Conservation (phyloP, 106 monocot species). For the Phalaenopsis equestris region DNA sequence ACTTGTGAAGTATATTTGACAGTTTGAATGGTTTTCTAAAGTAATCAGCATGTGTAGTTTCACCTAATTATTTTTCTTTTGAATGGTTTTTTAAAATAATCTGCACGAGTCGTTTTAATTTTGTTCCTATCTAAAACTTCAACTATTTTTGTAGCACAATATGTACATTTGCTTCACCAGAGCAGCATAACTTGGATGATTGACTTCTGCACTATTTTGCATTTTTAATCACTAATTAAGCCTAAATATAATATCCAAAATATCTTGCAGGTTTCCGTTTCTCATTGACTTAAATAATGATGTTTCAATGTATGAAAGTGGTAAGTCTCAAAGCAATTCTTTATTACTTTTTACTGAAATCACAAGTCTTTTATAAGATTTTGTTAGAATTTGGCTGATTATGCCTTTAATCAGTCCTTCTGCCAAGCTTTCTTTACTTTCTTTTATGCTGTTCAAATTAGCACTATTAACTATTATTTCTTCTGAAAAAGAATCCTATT, state of each 20-base stretch:
- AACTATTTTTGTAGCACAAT: background rate
- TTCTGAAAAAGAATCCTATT: background rate
- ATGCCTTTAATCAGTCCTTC: background rate
- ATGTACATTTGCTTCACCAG: background rate
- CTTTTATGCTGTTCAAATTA: background rate
- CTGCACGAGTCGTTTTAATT: background rate
- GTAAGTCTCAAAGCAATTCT: constrained; percentile 25
- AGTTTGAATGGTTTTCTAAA: background rate
- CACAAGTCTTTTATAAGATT: background rate
- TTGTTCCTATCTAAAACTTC: background rate
- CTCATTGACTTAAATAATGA: constrained; percentile 69
- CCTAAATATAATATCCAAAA: background rate
- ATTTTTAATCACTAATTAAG: background rate
- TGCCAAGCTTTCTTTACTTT: background rate
- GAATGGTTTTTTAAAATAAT: too few species aligned
- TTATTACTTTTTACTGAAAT: background rate
- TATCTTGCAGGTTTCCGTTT: constrained; percentile 71
- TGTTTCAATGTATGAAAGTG: constrained; percentile 81
- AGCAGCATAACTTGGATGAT: too few species aligned
- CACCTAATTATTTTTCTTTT: background rate
- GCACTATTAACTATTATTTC: background rate
- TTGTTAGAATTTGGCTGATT: background rate
- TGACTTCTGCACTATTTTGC: too few species aligned
- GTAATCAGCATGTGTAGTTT: background rate
- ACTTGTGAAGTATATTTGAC: background rate